Conservation (phyloP, 192 early-diverging fungal genomes). For the Gonapodya prolifera region DNA sequence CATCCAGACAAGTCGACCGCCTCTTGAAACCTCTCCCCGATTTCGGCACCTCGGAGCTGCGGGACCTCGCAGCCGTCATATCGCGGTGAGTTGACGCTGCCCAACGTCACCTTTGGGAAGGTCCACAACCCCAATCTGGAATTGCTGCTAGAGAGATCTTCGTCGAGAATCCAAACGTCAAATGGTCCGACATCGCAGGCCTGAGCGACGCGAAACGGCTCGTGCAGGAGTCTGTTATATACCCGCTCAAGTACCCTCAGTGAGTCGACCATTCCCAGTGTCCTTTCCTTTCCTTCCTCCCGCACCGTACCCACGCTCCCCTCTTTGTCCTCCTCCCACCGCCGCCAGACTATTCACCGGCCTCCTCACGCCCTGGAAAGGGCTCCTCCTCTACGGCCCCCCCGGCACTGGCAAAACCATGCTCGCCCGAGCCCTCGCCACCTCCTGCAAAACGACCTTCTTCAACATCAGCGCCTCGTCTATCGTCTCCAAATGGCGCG, state of each 20-base stretch:
- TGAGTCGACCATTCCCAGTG: too few relatives aligned
- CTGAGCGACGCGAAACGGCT: conserved; percentile 39
- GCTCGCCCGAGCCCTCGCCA: conserved; percentile 46
- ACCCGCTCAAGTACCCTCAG: conserved; percentile 51
- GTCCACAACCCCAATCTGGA: background rate
- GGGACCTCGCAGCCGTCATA: conserved; percentile 35
- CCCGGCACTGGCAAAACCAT: conserved; percentile 54
- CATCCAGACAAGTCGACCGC: conserved; percentile 10
- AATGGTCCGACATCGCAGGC: conserved; percentile 28
- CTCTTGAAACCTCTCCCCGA: conserved; percentile 36
- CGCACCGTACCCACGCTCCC: too few relatives aligned
- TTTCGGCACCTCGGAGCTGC: conserved; percentile 26
- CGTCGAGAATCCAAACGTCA: conserved; percentile 31
- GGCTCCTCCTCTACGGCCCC: conserved; percentile 44
- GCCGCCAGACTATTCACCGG: too few relatives aligned
- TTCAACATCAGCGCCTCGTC: conserved; percentile 45
- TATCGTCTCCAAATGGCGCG: conserved; percentile 47
- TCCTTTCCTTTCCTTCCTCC: too few relatives aligned
- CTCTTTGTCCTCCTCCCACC: too few relatives aligned
- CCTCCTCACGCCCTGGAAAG: conserved; percentile 36
- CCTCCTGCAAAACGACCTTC: conserved; percentile 49
- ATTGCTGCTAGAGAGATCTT: conserved; percentile 28
- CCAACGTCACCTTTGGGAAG: background rate
- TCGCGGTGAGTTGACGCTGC: conserved; percentile 10
- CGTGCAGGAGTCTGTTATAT: conserved; percentile 46